Percentiles rank a stretch among this genome's conserved stretches.
Conservation (phyloP, 2,329 filamentous ascomycete species). For the Tetracladium maxilliforme region DNA sequence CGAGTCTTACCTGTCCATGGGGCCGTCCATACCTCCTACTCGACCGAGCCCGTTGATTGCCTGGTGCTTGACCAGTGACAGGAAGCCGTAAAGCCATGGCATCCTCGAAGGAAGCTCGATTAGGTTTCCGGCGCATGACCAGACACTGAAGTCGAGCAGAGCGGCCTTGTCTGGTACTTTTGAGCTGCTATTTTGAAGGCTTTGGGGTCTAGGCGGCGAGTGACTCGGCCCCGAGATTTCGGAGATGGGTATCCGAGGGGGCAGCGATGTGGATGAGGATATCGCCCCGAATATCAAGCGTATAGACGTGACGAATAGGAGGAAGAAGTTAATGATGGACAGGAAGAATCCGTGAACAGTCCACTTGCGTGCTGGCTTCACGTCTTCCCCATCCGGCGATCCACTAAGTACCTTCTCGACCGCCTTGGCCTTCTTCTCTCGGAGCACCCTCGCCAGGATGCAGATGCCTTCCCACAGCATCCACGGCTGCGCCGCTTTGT, state of each 20-base stretch:
- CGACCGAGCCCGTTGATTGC: slow-evolving; percentile 59
- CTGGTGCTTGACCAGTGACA: slow-evolving; percentile 65
- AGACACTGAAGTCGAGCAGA: slow-evolving; percentile 67
- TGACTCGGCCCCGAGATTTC: background rate
- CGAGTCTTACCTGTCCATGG: slow-evolving; percentile 75
- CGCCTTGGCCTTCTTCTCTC: too few species aligned
- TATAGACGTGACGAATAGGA: slow-evolving; percentile 45
- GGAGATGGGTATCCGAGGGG: slow-evolving; percentile 28
- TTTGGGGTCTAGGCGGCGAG: too few species aligned
- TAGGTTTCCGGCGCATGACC: slow-evolving; percentile 58
- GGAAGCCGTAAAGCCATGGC: slow-evolving; percentile 72
- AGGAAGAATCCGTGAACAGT: slow-evolving; percentile 36
- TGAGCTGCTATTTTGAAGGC: too few species aligned
- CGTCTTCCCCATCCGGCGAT: too few species aligned
- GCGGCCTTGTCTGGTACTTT: slow-evolving; percentile 32
- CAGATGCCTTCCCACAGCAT: slow-evolving; percentile 74
- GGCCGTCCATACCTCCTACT: slow-evolving; percentile 60
- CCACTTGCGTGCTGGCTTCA: too few species aligned
- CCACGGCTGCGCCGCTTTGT: slow-evolving; percentile 76
- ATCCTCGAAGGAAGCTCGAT: slow-evolving; percentile 65
- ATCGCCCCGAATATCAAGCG: slow-evolving; percentile 52
- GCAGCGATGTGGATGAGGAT: slow-evolving; percentile 51
- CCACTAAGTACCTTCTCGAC: too few species aligned
- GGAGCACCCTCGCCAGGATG: too few species aligned
- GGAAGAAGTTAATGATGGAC: slow-evolving; percentile 38